Conservation (phyloP, 2,329 filamentous ascomycete genomes). For the Colletotrichum neosansevieriae region DNA sequence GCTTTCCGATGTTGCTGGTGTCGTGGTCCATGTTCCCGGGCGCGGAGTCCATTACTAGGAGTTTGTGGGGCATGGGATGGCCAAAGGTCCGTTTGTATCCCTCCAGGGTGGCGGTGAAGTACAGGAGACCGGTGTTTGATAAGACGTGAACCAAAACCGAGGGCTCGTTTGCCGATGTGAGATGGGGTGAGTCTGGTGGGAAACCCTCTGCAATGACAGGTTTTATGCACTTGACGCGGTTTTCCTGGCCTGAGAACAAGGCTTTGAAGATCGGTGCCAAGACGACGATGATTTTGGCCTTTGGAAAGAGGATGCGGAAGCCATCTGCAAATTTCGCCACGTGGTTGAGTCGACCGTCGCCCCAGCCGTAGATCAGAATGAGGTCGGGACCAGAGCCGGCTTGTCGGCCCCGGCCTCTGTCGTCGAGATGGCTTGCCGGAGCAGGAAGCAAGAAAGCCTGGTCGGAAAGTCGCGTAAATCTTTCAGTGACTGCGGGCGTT, state of each 20-base stretch:
- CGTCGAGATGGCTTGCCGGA: background rate
- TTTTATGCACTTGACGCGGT: slow-evolving; percentile 58
- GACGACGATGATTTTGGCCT: slow-evolving; percentile 62
- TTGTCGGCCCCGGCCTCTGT: background rate
- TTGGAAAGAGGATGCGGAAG: slow-evolving; percentile 63
- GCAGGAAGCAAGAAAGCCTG: background rate
- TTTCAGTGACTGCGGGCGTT: too few species aligned
- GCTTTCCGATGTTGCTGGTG: slow-evolving; percentile 53
- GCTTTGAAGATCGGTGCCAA: slow-evolving; percentile 62
- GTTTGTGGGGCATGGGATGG: slow-evolving; percentile 56
- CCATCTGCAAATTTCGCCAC: slow-evolving; percentile 67
- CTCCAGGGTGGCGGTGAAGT: slow-evolving; percentile 61
- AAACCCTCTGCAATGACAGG: slow-evolving; percentile 54
- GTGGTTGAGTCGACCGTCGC: slow-evolving; percentile 66
- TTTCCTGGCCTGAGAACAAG: slow-evolving; percentile 56
- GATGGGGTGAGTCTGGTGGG: slow-evolving; percentile 44
- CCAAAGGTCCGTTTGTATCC: slow-evolving; percentile 51
- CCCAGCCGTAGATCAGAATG: slow-evolving; percentile 68
- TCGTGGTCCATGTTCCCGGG: slow-evolving; percentile 53
- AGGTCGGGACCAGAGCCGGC: slow-evolving; percentile 50
- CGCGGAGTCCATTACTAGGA: slow-evolving; percentile 65
- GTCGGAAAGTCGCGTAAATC: background rate
- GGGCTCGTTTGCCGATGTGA: slow-evolving; percentile 43
- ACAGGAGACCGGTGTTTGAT: slow-evolving; percentile 69
- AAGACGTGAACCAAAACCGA: slow-evolving; percentile 64